Conservation (phyloP, 129 eudicot genomes). For the Tagetes patula region DNA sequence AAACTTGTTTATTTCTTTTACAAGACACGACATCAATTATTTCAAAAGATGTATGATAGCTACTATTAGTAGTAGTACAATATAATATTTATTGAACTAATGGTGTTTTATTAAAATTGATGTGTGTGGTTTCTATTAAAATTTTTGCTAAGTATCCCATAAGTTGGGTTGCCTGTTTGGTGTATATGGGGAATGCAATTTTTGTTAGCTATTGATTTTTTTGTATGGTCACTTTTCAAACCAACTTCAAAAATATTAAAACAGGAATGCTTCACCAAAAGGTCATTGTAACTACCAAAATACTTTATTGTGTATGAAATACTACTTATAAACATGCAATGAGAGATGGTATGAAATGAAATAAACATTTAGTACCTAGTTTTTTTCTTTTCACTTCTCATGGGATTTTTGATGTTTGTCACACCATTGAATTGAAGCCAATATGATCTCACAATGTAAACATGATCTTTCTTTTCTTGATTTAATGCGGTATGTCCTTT, state of each 20-base stretch:
- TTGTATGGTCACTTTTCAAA: not conserved
- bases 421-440: constrained; percentile 16
- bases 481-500: constrained; percentile 31
- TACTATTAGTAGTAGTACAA: constrained; percentile 8
- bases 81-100: not conserved
- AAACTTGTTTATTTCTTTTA: constrained; percentile 26
- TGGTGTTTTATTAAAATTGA: not conserved
- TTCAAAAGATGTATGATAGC: constrained; percentile 18
- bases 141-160: constrained; percentile 3
- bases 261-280: not conserved
- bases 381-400: not conserved
- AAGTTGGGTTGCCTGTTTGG: constrained; percentile 12
- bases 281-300: not conserved
- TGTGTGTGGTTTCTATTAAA: constrained; percentile 3
- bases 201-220: constrained; percentile 1
- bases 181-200: constrained; percentile 7
- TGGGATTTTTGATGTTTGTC: not conserved
- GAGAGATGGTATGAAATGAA: constrained; percentile 3
- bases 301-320: not conserved
- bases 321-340: not conserved
- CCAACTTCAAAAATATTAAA: not conserved
- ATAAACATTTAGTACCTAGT: not conserved
- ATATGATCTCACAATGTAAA: constrained; percentile 18
- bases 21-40: constrained; percentile 31
- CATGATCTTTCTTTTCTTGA: constrained; percentile 21